Percentiles rank a stretch among this genome's conserved stretches.
These are phyloP conservation scores for Gynostemma pentaphyllum DNA, from an alignment of 306 rosid genomes.

Conservation along the genomic window DNA sequence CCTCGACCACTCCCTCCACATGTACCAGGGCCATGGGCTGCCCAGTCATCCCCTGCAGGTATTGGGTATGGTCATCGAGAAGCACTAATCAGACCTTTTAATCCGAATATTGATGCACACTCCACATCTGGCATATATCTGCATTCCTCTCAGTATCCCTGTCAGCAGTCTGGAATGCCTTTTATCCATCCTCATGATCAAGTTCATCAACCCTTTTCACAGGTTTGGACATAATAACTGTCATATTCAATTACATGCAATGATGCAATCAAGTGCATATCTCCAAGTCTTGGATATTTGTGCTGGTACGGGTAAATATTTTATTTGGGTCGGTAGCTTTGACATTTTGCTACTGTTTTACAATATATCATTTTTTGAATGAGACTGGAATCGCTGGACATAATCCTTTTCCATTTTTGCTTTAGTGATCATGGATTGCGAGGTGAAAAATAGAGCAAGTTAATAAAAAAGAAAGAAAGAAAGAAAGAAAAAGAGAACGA, in stretches of 20 bases:
- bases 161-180: conserved; percentile 82
- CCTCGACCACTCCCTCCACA: conserved; percentile 65
- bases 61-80: conserved; percentile 84
- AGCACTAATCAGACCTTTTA: conserved; percentile 53
- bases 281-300: not conserved
- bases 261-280: not conserved
- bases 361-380: not conserved
- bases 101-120: conserved; percentile 70
- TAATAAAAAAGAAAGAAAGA: not conserved
- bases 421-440: not conserved
- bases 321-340: not conserved
- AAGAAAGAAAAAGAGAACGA: not conserved
- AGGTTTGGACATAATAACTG: conserved; percentile 28
- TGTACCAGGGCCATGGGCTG: conserved; percentile 65
- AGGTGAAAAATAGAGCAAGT: not conserved
- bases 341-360: not conserved
- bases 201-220: conserved; percentile 72
- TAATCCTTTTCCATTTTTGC: not conserved
- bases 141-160: conserved; percentile 84
- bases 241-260: not conserved
- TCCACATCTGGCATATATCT: conserved; percentile 61
- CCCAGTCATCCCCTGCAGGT: conserved; percentile 58
- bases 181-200: conserved; percentile 74
- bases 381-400: not conserved
- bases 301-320: not conserved